phyloP scores from a whole-genome alignment of 1,284 basidiomycete species.

The Ustilago tritici region DNA sequence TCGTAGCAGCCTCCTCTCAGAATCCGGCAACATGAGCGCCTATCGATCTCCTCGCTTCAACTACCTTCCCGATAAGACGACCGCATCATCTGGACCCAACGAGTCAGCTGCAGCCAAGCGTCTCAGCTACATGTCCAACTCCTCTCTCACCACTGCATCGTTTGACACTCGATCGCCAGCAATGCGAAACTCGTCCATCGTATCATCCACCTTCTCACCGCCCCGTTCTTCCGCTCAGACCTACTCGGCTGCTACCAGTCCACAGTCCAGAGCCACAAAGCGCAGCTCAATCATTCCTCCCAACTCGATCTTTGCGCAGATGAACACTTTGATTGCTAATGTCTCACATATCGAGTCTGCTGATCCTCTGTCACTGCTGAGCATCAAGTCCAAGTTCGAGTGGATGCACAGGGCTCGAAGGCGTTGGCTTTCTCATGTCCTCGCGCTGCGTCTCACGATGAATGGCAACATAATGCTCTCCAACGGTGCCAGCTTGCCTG shows the following conservation, averaged over 20 bases:
- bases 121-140: slow-evolving; percentile 56
- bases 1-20: slow-evolving; percentile 44
- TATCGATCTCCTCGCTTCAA: slow-evolving; percentile 48
- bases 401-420: slow-evolving; percentile 56
- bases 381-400: slow-evolving; percentile 61
- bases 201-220: slow-evolving; percentile 34
- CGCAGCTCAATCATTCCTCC: slow-evolving; percentile 42
- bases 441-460: slow-evolving; percentile 24
- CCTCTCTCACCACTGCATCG: slow-evolving; percentile 28
- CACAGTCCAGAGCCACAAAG: slow-evolving; percentile 40
- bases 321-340: slow-evolving; percentile 8
- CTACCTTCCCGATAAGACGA: slow-evolving; percentile 39
- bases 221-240: slow-evolving; percentile 33
- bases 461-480: slow-evolving; percentile 24
- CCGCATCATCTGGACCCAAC: slow-evolving; percentile 41
- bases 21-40: slow-evolving; percentile 21
- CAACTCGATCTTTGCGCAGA: slow-evolving; percentile 42
- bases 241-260: slow-evolving; percentile 46
- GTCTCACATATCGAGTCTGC: slow-evolving; percentile 13
- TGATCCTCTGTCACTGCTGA: slow-evolving; percentile 53
- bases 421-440: slow-evolving; percentile 52
- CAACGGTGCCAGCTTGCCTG: slow-evolving; percentile 19
- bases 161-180: slow-evolving; percentile 28
- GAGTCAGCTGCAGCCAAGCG: slow-evolving; percentile 56
- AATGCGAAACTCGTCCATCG: slow-evolving; percentile 28